Base-by-base conservation (phyloP, 163 green algal genomes). In the Chlorella variabilis region DNA sequence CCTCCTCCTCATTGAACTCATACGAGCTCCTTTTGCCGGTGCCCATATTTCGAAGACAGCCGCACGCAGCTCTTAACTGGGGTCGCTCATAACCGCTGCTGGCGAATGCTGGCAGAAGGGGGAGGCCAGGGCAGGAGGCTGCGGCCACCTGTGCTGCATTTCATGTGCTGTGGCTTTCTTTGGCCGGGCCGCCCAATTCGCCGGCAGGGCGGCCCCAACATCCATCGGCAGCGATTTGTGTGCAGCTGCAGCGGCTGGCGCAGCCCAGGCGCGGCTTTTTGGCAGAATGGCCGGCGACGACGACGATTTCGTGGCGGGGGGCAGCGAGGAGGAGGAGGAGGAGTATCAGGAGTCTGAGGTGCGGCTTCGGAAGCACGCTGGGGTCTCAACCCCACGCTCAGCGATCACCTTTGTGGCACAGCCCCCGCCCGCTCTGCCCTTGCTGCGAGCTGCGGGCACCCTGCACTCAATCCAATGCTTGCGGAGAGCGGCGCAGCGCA, bases 311-410 rank as follows among this genome's bases (percentile, higher is more conserved):
- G 20, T 29, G 20, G 54, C 59, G 9, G 59, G 8, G 4, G n/a
- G 59, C 54, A 63, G 54, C 54, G 89, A 91, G 13, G 84, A 87
- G 36, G 88, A 92, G 15, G 85, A 86, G 21, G 86, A 93, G 23
- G 77, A 88, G 45, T 85, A 87, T 13, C 82, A 89, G 1, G 82
- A 83, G 59, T 83, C 89, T 11, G 71, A 69, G 49, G 51, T 54
- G 51, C 54, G 67, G n/a, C 39, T n/a, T 21, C 3, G 15, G 1
- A 49, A 51, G 34, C 23, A 41, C n/a, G 45, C 45, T 54, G 11
- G 15, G 15, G 15, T 15, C 11, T 15, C 45, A 23, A 54, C 15
- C 15, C 11, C 45, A 54, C 45, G 45, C 45, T 54, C 45, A 15
- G 45, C 45, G 45, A 54, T 54, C 45, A 54, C 45, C 45, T 54